A percentile compares a stretch with the other conserved stretches of the same genome.
These are phyloP conservation scores for Lenwebbia sp. DNA, from an alignment of 345 rosid genomes.

Conservation along the genomic window DNA sequence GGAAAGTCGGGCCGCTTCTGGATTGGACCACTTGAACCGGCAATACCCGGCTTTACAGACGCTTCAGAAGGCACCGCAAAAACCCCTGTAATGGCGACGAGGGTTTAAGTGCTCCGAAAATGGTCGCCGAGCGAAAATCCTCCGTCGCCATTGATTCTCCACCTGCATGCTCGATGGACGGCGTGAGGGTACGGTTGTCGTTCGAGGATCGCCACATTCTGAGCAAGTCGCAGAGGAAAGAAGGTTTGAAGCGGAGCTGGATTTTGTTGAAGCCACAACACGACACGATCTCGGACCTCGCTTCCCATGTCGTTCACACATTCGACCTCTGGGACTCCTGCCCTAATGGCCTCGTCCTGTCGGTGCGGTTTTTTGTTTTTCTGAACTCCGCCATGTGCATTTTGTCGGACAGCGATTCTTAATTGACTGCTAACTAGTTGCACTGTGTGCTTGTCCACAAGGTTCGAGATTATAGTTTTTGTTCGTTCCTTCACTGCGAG, in stretches of 20 bases:
- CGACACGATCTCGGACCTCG: constrained; percentile 55
- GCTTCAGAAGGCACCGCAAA: background rate
- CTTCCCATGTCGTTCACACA: constrained; percentile 35
- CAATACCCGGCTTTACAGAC: background rate
- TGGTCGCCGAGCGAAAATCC: background rate
- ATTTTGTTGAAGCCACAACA: constrained; percentile 62
- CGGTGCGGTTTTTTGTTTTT: constrained; percentile 22
- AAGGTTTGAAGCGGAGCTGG: constrained; percentile 70
- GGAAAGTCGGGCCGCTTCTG: background rate
- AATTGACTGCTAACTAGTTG: background rate
- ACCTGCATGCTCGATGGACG: constrained; percentile 10
- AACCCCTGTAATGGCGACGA: background rate
- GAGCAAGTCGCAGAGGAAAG: constrained; percentile 43
- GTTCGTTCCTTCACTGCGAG: background rate
- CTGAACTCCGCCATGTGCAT: background rate
- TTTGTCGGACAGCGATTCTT: background rate
- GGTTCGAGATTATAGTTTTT: background rate
- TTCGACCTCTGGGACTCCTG: constrained; percentile 56
- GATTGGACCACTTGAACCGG: background rate
- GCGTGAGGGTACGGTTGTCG: constrained; percentile 54
- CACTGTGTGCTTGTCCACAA: background rate
- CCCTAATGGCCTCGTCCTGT: constrained; percentile 67
- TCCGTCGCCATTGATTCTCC: background rate
- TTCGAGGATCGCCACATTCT: constrained; percentile 39
- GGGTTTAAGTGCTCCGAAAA: background rate